Base-by-base conservation (phyloP, 2,329 filamentous ascomycete species). In the Aspergillus brunneoviolaceus region DNA sequence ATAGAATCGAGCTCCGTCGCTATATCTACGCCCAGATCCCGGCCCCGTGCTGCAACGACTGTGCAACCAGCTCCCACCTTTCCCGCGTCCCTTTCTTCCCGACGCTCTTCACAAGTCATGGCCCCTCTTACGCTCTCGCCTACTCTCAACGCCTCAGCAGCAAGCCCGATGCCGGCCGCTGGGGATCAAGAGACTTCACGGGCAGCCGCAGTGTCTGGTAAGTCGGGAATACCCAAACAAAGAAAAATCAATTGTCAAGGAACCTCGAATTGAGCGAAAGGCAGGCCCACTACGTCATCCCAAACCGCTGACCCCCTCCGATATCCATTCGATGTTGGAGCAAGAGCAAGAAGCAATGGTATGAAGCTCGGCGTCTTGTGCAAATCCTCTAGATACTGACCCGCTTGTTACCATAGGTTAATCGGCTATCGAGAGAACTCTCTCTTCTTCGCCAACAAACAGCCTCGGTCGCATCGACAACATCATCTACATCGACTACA, bases 321-420 rank as follows among this genome's bases (percentile, higher is more conserved):
- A 98, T 75, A 82, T 98, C 62, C 92, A 97, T 75, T 82, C 90
- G 61, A 87, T 96, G 78, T 82, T 97, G 27, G 94, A 98, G 77
- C 95, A 96, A 76, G 94, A 98, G 73, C 93, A 98, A 70, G 94
- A 98, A 76, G 91, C 92, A 39, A 89, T 97, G 69, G 93, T 95
- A 82, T 65, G 87, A 47, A 79, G 56, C 33, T 11, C 19, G 6
- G 14, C 42, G 42, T 11, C 29, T 55, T 47, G 27, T 6, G n/a
- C 29, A 39, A 12, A 25, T 21, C 7, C 12, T 29, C 55, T 33
- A 2, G 11, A 31, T 21, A 57, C 14, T 50, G 16, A 51, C 42
- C 21, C 55, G 48, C 23, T 23, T n/a, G 6, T 27, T 3, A 52
- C 21, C 16, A 47, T 71, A 94, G 91, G 91, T 97, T 62, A 98